Evolutionary conservation across 2,329 filamentous ascomycete species (phyloP).

Genomic region (Rhinocladiella similis): DNA sequence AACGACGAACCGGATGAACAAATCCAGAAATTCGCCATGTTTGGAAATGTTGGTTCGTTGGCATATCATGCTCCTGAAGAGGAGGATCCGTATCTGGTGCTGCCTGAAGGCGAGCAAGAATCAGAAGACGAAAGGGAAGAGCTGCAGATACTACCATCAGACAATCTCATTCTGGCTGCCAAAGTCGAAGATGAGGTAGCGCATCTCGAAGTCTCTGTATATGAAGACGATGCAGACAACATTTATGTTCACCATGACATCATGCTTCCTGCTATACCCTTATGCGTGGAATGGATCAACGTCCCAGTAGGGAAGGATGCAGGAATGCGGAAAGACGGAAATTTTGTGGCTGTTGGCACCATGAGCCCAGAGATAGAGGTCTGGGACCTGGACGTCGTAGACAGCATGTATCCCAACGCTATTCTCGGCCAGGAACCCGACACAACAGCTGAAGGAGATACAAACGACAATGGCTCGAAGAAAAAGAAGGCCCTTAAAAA

Average conservation of each 20-base stretch:
- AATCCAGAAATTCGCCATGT: conserved; percentile 79
- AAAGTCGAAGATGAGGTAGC: conserved; percentile 97
- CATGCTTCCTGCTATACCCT: conserved; percentile 94
- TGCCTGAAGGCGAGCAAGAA: conserved; percentile 64
- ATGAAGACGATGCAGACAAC: conserved; percentile 93
- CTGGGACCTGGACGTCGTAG: conserved; percentile 94
- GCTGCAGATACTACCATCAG: conserved; percentile 85
- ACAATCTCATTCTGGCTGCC: conserved; percentile 88
- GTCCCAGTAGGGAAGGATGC: conserved; percentile 76
- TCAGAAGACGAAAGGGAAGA: conserved; percentile 88
- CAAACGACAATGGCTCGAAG: conserved; percentile 14
- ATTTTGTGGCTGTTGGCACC: conserved; percentile 92
- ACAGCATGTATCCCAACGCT: conserved; percentile 97
- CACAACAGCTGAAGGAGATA: conserved; percentile 51
- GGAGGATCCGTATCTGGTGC: conserved; percentile 93
- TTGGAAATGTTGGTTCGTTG: conserved; percentile 90
- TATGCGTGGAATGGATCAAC: conserved; percentile 94
- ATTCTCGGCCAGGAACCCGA: conserved; percentile 77
- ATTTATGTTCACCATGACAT: conserved; percentile 99
- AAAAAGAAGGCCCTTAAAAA: conserved; percentile 71
- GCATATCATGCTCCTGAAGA: conserved; percentile 93
- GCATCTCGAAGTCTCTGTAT: conserved; percentile 95
- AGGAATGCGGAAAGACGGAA: conserved; percentile 69
- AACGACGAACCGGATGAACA: conserved; percentile 73
- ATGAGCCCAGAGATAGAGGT: conserved; percentile 99